Percentiles rank a stretch among this genome's conserved stretches.
phyloP scores from a whole-genome alignment of 148 eudicot species.

The Euryodendron excelsum region DNA sequence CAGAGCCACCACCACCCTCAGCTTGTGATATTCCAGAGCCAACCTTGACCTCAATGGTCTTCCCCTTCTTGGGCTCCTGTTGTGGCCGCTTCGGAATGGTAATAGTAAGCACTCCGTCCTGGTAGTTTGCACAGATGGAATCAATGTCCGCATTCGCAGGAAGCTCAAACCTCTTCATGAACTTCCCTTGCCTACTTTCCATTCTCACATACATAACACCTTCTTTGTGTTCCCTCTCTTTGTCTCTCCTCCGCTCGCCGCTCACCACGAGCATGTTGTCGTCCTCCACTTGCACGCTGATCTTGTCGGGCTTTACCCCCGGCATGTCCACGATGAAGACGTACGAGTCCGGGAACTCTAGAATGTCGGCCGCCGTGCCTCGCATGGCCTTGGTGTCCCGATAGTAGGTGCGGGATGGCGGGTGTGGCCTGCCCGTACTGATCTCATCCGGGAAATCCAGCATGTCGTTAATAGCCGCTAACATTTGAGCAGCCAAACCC shows the following conservation, averaged over 20 bases:
- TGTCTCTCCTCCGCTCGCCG: constrained; percentile 62
- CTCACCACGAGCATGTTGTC: constrained; percentile 54
- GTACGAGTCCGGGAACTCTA: constrained; percentile 56
- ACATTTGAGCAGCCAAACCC: constrained; percentile 11
- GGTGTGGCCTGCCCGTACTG: not conserved
- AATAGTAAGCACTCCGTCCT: constrained; percentile 68
- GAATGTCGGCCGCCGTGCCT: constrained; percentile 64
- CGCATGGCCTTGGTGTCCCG: constrained; percentile 51
- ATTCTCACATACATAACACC: constrained; percentile 62
- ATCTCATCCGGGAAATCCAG: constrained; percentile 15
- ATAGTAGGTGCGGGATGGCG: constrained; percentile 47
- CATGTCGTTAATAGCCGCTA: constrained; percentile 28
- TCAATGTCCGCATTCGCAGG: constrained; percentile 70
- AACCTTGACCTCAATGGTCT: constrained; percentile 57
- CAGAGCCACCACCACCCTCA: not conserved
- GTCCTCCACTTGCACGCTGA: constrained; percentile 65
- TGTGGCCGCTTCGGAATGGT: constrained; percentile 63
- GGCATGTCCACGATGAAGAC: constrained; percentile 75
- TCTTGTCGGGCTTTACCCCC: constrained; percentile 50
- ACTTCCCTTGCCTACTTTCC: constrained; percentile 76
- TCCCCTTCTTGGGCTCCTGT: constrained; percentile 73
- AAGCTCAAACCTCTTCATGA: constrained; percentile 69
- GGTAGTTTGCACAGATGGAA: constrained; percentile 44
- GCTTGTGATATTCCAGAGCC: constrained; percentile 14
- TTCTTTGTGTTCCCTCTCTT: constrained; percentile 40